Base-by-base conservation (phyloP, 192 early-diverging fungal species). In the Mortierella antarctica region DNA sequence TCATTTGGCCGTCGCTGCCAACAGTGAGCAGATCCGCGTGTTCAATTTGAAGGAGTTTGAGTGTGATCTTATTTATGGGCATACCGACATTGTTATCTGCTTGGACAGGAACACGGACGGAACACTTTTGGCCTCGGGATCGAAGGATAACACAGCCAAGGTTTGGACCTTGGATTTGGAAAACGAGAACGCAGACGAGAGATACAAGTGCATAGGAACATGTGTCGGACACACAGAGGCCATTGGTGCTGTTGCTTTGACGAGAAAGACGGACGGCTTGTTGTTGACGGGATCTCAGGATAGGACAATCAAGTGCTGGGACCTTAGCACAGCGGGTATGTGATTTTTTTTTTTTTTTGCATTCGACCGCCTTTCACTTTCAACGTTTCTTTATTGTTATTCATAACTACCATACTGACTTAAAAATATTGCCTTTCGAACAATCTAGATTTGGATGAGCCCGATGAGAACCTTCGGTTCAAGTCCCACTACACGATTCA, bases 301-400 rank as follows among this genome's bases (percentile, higher is more conserved):
- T 80, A 93, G 97, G 48, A 99, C 98, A 1, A 89, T 99, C 71
- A 98, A 99, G 77, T 87, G 89, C 66, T 97, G 98, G 97, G 93
- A 98, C 59, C 66, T 96, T 47, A 83, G 86, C 46, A 84, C 91
- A 11, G 74, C 90, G 23, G 84, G 75, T 83, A 74, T 67, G 48
- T 31, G 20, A 57, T 57, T 20, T 23, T 42, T 23, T 20, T 66
- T 1, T 44, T 17, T 55, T 67, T 42, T 45, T 45, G 14, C 15
- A 9, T 55, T 12, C 15, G 18, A 14, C 13, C n/a, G 23, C 6
- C 41, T 17, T 56, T 51, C 1, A 39, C 15, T n/a, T 42, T 20
- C 21, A 63, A 8, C 18, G 6, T n/a, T 65, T 56, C 17, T 67
- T 42, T 45, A 23, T 54, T 45, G 6, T 39, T 52, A 13, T 45